Evolutionary conservation across 352 stramenopile species (phyloP), one percentile per base, ranked within the genome.

Genomic region (Globisporangium lucens): DNA sequence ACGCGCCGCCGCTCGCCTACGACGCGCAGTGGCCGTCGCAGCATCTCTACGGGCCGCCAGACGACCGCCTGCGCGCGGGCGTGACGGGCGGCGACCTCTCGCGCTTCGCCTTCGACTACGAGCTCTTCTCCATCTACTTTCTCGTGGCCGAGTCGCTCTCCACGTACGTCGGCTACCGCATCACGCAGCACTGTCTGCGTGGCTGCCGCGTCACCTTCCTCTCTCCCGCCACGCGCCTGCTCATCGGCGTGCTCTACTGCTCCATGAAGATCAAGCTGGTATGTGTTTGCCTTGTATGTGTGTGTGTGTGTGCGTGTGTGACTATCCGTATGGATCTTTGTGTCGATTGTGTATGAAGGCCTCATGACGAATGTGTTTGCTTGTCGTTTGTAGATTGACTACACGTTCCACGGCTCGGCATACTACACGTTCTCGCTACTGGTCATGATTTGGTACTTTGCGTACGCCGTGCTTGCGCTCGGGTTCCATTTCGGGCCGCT

Each of bases 101-200:
- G 63, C 73, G 68, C 56, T 61, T 61, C 57, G 69, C 83, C 41
- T 71, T 89, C 56, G 86, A 94, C 65, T 73, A 81, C 55, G 78
- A 82, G 59, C 76, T 93, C 61, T 95, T 95, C 64, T 89, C 85
- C 27, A 60, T 85, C 68, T 95, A 93, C 72, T 93, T 93, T 61
- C 65, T 95, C 27, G 60, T 91, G 35, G 83, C 83, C 46, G 87
- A 95, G 75, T 79, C 77, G 53, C 70, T 93, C 59, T 80, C 87
- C 36, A 95, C 87, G 22, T 93, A 84, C 63, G 69, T 95, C 38
- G 86, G 82, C 73, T 92, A 93, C 63, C 78, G 85, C 65, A 93
- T 95, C 71, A 76, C 82, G 5, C 83, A 91, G 72, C 87, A 95
- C 70, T 90, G 83, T 59, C 72, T 95, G 46, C 80, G 76, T 33